Percentiles rank a stretch among this genome's conserved stretches.
Conservation (phyloP, 371 early-diverging fungal genomes). For the Dichotomocladium elegans region DNA sequence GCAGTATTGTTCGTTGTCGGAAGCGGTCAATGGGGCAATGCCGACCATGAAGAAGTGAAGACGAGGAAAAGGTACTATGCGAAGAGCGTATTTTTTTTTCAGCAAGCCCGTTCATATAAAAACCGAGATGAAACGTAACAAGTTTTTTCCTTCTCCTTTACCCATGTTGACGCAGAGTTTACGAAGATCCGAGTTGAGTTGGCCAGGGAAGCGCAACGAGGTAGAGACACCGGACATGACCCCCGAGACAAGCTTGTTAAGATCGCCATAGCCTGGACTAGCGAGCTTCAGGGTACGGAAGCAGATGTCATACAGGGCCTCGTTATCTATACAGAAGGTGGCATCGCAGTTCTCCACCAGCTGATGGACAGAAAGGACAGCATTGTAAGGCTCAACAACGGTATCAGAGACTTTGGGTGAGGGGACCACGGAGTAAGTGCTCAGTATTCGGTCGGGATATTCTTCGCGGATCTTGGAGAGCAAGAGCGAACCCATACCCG, state of each 20-base stretch:
- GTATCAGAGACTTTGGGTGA: constrained; percentile 50
- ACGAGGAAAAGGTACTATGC: constrained; percentile 94
- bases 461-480: constrained; percentile 90
- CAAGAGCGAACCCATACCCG: constrained; percentile 84
- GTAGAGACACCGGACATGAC: constrained; percentile 97
- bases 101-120: too few species aligned
- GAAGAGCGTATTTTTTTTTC: too few species aligned
- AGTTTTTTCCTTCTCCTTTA: too few species aligned
- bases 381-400: constrained; percentile 93
- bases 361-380: constrained; percentile 84
- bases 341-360: constrained; percentile 90
- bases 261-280: constrained; percentile 77
- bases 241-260: constrained; percentile 79
- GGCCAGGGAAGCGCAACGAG: constrained; percentile 98
- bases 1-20: constrained; percentile 86
- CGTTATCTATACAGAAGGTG: constrained; percentile 99
- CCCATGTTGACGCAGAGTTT: constrained; percentile 98
- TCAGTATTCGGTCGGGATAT: constrained; percentile 91
- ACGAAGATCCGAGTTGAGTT: constrained; percentile 96
- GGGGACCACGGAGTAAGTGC: constrained; percentile 94
- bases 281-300: constrained; percentile 77
- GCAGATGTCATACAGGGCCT: constrained; percentile 93
- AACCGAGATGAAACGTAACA: too few species aligned
- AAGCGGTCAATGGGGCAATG: constrained; percentile 93
- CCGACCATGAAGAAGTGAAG: constrained; percentile 99